These are phyloP conservation scores for Zelonia costaricensis DNA, from an alignment of 208 protist species.

Conservation along the genomic window DNA sequence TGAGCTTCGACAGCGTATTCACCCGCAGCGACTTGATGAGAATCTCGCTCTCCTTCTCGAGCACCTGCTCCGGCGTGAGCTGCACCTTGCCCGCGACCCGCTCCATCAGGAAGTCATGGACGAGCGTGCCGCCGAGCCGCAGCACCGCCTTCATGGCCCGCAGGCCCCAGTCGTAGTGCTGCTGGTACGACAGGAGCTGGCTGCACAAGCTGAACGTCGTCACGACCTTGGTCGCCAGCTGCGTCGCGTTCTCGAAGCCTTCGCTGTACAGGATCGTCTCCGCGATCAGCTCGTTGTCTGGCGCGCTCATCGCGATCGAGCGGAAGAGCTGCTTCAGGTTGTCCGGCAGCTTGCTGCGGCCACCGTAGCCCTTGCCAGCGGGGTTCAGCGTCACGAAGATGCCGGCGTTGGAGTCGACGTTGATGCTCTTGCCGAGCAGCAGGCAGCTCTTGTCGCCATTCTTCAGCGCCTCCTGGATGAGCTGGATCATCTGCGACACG, in stretches of 20 bases:
- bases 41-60: constrained; percentile 92
- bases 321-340: constrained; percentile 99
- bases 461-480: constrained; percentile 98
- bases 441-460: constrained; percentile 79
- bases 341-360: constrained; percentile 98
- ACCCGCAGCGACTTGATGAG: constrained; percentile 97
- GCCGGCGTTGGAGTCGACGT: constrained; percentile 96
- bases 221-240: constrained; percentile 94
- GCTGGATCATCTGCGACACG: constrained; percentile 99
- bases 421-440: constrained; percentile 91
- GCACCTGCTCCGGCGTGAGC: constrained; percentile 56
- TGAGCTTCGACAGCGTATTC: constrained; percentile 98
- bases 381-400: constrained; percentile 99
- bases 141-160: constrained; percentile 97
- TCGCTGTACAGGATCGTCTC: constrained; percentile 98
- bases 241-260: constrained; percentile 96
- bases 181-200: constrained; percentile 96
- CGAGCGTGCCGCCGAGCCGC: constrained; percentile 89
- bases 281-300: constrained; percentile 97
- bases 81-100: constrained; percentile 71
- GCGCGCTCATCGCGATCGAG: constrained; percentile 98
- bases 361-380: constrained; percentile 98
- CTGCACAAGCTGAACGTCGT: constrained; percentile 93
- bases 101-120: constrained; percentile 87
- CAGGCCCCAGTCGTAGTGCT: constrained; percentile 99